These are phyloP conservation scores for Suillus subluteus DNA, from an alignment of 768 basidiomycete genomes.

Conservation along the genomic window DNA sequence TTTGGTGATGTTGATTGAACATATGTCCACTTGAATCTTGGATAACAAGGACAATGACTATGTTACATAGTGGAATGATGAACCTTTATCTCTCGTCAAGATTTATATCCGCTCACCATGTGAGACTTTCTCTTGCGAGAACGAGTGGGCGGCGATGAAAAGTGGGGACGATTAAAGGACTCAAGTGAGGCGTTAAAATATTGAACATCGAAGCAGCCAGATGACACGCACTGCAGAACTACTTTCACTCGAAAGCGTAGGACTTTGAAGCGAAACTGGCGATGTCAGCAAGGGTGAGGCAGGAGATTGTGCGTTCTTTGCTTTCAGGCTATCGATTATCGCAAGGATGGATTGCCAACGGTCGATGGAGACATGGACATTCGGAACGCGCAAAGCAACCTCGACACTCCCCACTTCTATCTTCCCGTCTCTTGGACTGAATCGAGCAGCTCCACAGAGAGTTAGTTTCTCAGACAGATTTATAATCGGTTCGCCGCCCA, in stretches of 20 bases:
- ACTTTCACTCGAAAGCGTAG: background rate
- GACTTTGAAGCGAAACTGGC: background rate
- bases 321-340: background rate
- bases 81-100: background rate
- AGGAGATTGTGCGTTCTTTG: background rate
- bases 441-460: conserved; percentile 51
- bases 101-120: conserved; percentile 18
- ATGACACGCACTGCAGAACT: conserved; percentile 4
- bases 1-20: conserved; percentile 50
- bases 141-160: conserved; percentile 15
- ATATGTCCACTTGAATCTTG: conserved; percentile 45
- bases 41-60: conserved; percentile 54
- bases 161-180: conserved; percentile 23
- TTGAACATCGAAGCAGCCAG: background rate
- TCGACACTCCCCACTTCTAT: conserved; percentile 58
- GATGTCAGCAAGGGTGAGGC: background rate
- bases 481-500: conserved; percentile 43
- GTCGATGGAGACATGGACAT: conserved; percentile 5
- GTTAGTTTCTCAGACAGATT: conserved; percentile 48
- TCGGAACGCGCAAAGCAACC: conserved; percentile 4
- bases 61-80: background rate
- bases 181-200: conserved; percentile 14
- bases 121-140: conserved; percentile 23
- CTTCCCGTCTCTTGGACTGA: conserved; percentile 60
- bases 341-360: conserved; percentile 7